Evolutionary conservation across 108 stramenopile species (phyloP).

Genomic region (Skeletonema tropicum): DNA sequence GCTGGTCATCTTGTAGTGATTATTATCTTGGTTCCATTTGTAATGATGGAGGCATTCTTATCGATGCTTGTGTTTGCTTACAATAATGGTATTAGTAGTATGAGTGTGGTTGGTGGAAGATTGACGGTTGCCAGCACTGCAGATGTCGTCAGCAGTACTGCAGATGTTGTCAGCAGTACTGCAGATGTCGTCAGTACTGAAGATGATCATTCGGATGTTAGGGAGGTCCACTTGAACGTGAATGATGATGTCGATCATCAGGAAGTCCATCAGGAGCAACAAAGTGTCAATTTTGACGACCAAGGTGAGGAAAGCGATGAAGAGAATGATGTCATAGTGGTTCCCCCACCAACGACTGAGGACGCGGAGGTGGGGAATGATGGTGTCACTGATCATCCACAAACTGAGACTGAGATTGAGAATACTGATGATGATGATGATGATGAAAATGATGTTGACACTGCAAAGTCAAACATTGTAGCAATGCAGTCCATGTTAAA

Average conservation of each 20-base stretch:
- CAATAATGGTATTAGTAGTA: background rate
- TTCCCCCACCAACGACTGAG: background rate
- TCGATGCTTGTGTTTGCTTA: slow-evolving; percentile 3
- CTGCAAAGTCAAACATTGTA: background rate
- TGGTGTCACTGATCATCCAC: no score
- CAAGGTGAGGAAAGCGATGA: background rate
- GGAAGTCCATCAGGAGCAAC: background rate
- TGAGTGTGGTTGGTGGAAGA: background rate
- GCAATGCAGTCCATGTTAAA: slow-evolving; percentile 4
- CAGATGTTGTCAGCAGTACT: no score
- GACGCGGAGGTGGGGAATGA: background rate
- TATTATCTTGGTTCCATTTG: background rate
- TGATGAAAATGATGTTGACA: background rate
- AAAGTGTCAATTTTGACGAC: no score
- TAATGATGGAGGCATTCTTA: background rate
- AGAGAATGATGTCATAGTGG: background rate
- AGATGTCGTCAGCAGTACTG: no score
- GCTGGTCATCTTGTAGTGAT: background rate
- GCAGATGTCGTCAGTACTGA: background rate
- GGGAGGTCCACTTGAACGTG: background rate
- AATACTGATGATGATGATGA: background rate
- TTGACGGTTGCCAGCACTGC: background rate
- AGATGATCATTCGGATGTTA: background rate
- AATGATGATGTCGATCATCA: background rate
- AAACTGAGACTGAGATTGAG: background rate